Evolutionary conservation across 768 basidiomycete species (phyloP).

Genomic region (Trametes punicea): DNA sequence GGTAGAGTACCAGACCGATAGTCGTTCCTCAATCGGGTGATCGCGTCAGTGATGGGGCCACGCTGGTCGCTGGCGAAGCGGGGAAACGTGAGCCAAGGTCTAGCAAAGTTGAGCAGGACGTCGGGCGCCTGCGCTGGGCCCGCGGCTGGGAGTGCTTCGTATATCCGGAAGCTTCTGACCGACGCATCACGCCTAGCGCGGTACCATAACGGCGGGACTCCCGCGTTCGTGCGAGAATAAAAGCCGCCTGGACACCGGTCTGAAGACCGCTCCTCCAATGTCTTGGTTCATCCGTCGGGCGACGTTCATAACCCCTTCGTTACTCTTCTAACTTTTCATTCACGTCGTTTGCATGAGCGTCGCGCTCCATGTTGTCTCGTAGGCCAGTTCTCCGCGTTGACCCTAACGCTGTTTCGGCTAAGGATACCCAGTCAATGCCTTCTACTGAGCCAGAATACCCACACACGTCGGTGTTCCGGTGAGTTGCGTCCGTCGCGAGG

Average conservation of each 20-base stretch:
- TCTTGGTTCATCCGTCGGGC: constrained; percentile 12
- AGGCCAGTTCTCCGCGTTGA: constrained; percentile 16
- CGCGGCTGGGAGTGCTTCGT: constrained; percentile 4
- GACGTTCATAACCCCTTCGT: constrained; percentile 10
- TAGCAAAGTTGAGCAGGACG: constrained; percentile 3
- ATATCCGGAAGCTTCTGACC: constrained; percentile 13
- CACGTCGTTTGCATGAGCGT: constrained; percentile 11
- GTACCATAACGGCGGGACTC: constrained; percentile 15
- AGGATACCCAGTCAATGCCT: not conserved
- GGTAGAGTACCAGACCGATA: not conserved
- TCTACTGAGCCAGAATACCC: constrained; percentile 18
- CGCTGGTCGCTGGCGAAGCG: not conserved
- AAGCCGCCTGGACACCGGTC: constrained; percentile 17
- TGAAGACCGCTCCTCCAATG: constrained; percentile 15
- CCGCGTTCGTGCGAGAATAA: constrained; percentile 13
- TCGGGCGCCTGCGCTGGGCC: constrained; percentile 9
- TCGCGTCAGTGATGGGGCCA: constrained; percentile 5
- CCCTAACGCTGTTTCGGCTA: constrained; percentile 7
- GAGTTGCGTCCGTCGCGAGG: constrained; percentile 1
- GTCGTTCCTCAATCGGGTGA: not conserved
- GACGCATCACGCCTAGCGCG: constrained; percentile 13
- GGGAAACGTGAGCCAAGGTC: not conserved
- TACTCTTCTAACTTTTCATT: constrained; percentile 8
- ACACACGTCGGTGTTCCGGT: constrained; percentile 29
- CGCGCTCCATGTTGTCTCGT: constrained; percentile 11